Evolutionary conservation across 495 filamentous ascomycete species (phyloP).

Genomic region (Lasiosphaeria miniovina): DNA sequence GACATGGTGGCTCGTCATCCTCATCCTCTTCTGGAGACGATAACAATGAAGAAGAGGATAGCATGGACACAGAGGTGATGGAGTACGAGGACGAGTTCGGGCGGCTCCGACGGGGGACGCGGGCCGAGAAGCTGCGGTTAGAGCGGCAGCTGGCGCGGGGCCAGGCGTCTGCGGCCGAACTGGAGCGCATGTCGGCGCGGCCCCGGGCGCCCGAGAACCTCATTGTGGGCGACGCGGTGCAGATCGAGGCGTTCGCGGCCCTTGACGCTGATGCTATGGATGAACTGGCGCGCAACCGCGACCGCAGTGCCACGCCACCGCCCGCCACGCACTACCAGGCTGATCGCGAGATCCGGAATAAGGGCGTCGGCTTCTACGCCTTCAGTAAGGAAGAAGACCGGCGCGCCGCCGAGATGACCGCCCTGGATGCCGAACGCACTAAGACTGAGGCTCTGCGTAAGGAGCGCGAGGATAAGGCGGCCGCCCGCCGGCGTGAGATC

Average conservation of each 20-base stretch:
- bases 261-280: slow-evolving; percentile 64
- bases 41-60: slow-evolving; percentile 35
- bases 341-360: slow-evolving; percentile 72
- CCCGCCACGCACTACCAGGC: slow-evolving; percentile 82
- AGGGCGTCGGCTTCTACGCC: slow-evolving; percentile 85
- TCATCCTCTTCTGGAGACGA: slow-evolving; percentile 42
- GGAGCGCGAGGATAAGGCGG: slow-evolving; percentile 52
- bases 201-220: slow-evolving; percentile 66
- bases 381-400: slow-evolving; percentile 70
- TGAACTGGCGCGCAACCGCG: slow-evolving; percentile 66
- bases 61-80: slow-evolving; percentile 56
- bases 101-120: slow-evolving; percentile 64
- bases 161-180: slow-evolving; percentile 45
- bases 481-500: slow-evolving; percentile 40
- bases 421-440: slow-evolving; percentile 59
- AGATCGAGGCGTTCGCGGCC: slow-evolving; percentile 74
- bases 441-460: slow-evolving; percentile 63
- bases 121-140: slow-evolving; percentile 57
- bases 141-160: slow-evolving; percentile 43
- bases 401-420: slow-evolving; percentile 72
- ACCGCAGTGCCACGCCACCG: slow-evolving; percentile 73
- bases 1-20: slow-evolving; percentile 32
- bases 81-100: slow-evolving; percentile 92
- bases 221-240: slow-evolving; percentile 80
- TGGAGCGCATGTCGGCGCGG: slow-evolving; percentile 44